Conservation (phyloP, 2,329 filamentous ascomycete genomes). For the Ophiognomonia clavigignenti-juglandacearum region DNA sequence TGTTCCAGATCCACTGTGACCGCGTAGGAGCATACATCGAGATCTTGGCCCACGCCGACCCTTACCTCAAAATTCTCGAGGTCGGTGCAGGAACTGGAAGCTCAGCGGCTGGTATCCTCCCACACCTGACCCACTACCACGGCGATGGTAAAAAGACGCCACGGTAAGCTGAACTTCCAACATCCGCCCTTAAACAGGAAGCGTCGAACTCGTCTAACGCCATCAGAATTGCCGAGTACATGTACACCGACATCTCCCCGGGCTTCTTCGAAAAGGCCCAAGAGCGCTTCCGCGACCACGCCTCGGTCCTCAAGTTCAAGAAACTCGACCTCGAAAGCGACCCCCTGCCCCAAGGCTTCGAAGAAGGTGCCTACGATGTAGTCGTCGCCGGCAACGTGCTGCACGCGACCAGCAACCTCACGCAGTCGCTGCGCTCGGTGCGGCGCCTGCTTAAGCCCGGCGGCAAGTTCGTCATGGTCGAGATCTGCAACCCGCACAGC, state of each 20-base stretch:
- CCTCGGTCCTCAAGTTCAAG: slow-evolving; percentile 1
- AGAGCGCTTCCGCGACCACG: neutral
- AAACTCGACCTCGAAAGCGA: slow-evolving; percentile 25
- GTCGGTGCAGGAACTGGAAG: slow-evolving; percentile 1
- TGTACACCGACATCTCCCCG: slow-evolving; percentile 36
- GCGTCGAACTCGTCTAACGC: too few relatives aligned
- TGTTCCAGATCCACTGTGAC: neutral
- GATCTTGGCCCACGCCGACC: neutral
- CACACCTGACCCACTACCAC: slow-evolving; percentile 20
- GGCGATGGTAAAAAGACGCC: neutral
- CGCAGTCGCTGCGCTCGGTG: slow-evolving; percentile 20
- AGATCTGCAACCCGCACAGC: slow-evolving; percentile 17
- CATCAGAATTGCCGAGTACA: slow-evolving; percentile 29
- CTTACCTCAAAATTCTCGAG: neutral
- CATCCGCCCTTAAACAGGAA: too few relatives aligned
- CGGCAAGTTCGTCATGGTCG: slow-evolving; percentile 25
- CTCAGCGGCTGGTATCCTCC: slow-evolving; percentile 24
- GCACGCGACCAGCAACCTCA: slow-evolving; percentile 20
- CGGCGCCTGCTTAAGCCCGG: slow-evolving; percentile 26
- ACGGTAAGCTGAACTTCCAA: too few relatives aligned
- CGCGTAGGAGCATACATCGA: neutral
- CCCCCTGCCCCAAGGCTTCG: slow-evolving; percentile 26
- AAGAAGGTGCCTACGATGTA: slow-evolving; percentile 23
- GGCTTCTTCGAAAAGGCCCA: slow-evolving; percentile 31
- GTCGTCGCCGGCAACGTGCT: slow-evolving; percentile 27